phyloP scores from a whole-genome alignment of 306 rosid species.

The barrel medic (Medicago truncatula) region MtrunA17r5.0-ANR NC_053045.1:2789001-2789500 shows the following conservation, averaged over 20 bases:
- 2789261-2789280: constrained; percentile 1
- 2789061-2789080: no score
- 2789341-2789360: not conserved
- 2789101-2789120: not conserved
- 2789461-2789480: no score
- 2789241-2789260: constrained; percentile 24
- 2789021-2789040: no score
- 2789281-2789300: not conserved
- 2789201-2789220: constrained; percentile 36
- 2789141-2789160: not conserved
- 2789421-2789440: no score
- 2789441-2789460: no score
- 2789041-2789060: no score
- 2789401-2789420: no score
- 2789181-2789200: constrained; percentile 26
- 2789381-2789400: no score
- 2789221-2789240: constrained; percentile 34
- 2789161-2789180: constrained; percentile 5
- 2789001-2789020: no score
- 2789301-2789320: not conserved
- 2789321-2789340: not conserved
- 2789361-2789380: no score
- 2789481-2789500: no score
- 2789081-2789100: not conserved
- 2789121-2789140: not conserved